These are phyloP conservation scores for Vigna nakashimae DNA, from an alignment of 306 rosid genomes.

Conservation along the genomic window DNA sequence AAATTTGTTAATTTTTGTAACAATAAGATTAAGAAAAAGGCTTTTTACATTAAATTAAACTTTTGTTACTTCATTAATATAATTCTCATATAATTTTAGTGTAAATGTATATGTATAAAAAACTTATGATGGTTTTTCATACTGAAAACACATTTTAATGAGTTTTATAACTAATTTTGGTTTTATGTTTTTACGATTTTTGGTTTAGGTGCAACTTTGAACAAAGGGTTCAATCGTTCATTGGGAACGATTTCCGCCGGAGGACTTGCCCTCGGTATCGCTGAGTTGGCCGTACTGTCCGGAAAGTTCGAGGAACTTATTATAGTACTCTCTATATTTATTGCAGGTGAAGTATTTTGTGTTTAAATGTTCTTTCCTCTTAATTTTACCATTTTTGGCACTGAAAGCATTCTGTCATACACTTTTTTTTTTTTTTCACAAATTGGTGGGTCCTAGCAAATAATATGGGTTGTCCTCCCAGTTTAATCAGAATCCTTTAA, in stretches of 20 bases:
- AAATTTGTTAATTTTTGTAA: too few relatives aligned
- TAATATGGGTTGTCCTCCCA: not conserved
- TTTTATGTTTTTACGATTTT: not conserved
- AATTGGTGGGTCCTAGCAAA: not conserved
- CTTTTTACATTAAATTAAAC: too few relatives aligned
- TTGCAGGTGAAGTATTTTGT: conserved; percentile 54
- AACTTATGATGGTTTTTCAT: too few relatives aligned
- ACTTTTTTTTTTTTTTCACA: not conserved
- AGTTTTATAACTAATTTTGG: not conserved
- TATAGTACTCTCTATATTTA: conserved; percentile 52
- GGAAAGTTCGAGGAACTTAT: conserved; percentile 55
- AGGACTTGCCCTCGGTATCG: conserved; percentile 64
- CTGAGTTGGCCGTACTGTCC: conserved; percentile 46
- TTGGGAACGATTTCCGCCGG: conserved; percentile 74
- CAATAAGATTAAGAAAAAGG: too few relatives aligned
- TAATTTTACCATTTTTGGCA: not conserved
- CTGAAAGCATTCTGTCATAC: not conserved
- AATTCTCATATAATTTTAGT: not conserved
- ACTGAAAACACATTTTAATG: not conserved
- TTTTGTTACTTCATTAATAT: not conserved
- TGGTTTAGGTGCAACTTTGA: conserved; percentile 64
- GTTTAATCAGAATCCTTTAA: not conserved
- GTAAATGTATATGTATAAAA: not conserved
- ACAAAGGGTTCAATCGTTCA: conserved; percentile 71
- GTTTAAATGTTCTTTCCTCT: not conserved